phyloP scores from a whole-genome alignment of 805 yeast species.

The Zygosaccharomyces pseudorouxii region DNA sequence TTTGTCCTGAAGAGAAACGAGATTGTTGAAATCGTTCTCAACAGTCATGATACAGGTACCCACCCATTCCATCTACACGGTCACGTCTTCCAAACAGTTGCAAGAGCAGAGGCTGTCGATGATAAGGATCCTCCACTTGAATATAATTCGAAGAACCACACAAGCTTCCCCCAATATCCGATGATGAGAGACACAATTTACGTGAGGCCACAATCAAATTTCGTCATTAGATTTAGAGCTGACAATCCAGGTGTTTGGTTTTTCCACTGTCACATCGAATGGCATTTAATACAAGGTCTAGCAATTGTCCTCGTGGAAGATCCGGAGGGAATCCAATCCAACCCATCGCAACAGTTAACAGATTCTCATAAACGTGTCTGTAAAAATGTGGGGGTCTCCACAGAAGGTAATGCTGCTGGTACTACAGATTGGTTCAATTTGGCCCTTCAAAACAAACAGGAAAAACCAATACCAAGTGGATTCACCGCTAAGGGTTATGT shows the following conservation, averaged over 20 bases:
- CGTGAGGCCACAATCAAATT: slow-evolving; percentile 78
- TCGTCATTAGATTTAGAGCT: slow-evolving; percentile 82
- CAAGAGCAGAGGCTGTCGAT: slow-evolving; percentile 58
- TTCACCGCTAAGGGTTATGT: slow-evolving; percentile 95
- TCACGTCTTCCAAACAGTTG: slow-evolving; percentile 70
- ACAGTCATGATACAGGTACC: slow-evolving; percentile 84
- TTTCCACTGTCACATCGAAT: slow-evolving; percentile 98
- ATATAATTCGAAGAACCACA: slow-evolving; percentile 52
- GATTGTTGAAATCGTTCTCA: slow-evolving; percentile 73
- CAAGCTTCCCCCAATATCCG: slow-evolving; percentile 65
- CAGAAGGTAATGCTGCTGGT: slow-evolving; percentile 86
- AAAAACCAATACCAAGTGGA: slow-evolving; percentile 65
- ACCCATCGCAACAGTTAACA: slow-evolving; percentile 52
- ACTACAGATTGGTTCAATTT: slow-evolving; percentile 58
- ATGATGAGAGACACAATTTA: slow-evolving; percentile 78
- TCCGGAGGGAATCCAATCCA: slow-evolving; percentile 60
- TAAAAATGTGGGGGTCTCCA: slow-evolving; percentile 46
- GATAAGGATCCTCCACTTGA: slow-evolving; percentile 52
- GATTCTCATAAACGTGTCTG: slow-evolving; percentile 61
- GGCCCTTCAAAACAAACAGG: slow-evolving; percentile 70
- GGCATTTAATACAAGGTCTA: slow-evolving; percentile 96
- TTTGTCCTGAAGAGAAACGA: slow-evolving; percentile 53
- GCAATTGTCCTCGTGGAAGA: slow-evolving; percentile 80
- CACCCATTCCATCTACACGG: slow-evolving; percentile 99
- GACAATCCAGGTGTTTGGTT: slow-evolving; percentile 98